These are phyloP conservation scores for Spergularia bocconei DNA, from an alignment of 148 eudicot genomes.

Conservation along the genomic window DNA sequence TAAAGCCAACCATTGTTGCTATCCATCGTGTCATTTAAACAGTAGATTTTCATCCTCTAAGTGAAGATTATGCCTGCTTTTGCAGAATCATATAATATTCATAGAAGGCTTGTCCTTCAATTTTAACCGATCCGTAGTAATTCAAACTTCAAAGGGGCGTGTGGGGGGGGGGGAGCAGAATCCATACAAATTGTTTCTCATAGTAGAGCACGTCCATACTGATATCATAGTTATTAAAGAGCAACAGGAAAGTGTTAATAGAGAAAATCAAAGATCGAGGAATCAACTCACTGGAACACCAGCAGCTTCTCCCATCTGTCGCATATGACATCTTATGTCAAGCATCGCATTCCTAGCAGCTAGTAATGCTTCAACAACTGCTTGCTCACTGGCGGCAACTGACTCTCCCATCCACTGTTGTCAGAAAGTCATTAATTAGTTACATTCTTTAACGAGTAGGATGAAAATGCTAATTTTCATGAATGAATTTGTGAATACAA, in stretches of 20 bases:
- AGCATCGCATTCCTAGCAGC: constrained; percentile 90
- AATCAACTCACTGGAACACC: constrained; percentile 70
- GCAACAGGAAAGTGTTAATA: not conserved
- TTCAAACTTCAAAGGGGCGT: too few relatives aligned
- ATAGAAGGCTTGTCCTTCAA: not conserved
- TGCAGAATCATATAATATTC: not conserved
- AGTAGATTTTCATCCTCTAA: too few relatives aligned
- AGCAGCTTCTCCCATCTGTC: constrained; percentile 91
- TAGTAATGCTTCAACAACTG: constrained; percentile 56
- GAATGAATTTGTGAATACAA: not conserved
- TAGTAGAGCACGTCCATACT: not conserved
- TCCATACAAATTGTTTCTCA: not conserved
- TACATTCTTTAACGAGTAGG: not conserved
- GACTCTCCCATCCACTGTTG: constrained; percentile 70
- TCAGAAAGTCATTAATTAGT: constrained; percentile 14
- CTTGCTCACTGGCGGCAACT: constrained; percentile 49
- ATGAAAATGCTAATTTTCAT: not conserved
- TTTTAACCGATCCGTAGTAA: too few relatives aligned
- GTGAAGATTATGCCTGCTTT: not conserved
- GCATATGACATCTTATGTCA: constrained; percentile 73
- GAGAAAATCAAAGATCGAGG: not conserved
- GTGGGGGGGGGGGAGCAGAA: not conserved
- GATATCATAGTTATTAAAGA: not conserved
- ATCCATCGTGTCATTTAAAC: too few relatives aligned
- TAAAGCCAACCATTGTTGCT: too few relatives aligned